Base-by-base conservation (phyloP, 441 rosid genomes). In the Populus trichocarpa region DNA sequence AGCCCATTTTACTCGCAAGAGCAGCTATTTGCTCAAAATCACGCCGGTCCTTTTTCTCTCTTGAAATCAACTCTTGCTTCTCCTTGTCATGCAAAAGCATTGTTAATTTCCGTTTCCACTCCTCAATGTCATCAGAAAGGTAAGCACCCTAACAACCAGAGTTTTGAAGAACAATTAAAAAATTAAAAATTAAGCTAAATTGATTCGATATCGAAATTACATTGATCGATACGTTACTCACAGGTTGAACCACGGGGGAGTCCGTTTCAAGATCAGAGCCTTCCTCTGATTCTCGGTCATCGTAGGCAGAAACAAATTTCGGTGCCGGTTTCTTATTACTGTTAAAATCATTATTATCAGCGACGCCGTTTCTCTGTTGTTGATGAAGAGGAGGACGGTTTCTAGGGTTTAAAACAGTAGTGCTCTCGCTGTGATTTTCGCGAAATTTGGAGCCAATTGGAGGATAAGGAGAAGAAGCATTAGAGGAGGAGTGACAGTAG, bases 1-100 rank as follows among this genome's bases (percentile, higher is more conserved):
- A 87, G 33, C 99, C 99, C 82, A 95, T 78, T 81, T 81, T 86
- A 71, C 88, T 85, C 25, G 98, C 99, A 69, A 93, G 77, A 81
- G 89, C 89, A 18, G 96, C 85, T 79, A 95, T 85, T 86, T 90
- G 90, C 78, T 89, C 94, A 85, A 88, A 95, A 78, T 92, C 90
- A 70, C 88, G 85, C 82, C 95, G 84, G 84, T 90, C 98, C 80
- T 89, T 95, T 83, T 90, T 93, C 78, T 95, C 99, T 88, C 93
- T 88, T 38, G 96, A 93, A 64, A 95, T 73, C 81, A 92, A 75
- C 83, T 95, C 99, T 79, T 90, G 97, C 83, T 85, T 88, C 35
- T 78, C 87, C 70, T 88, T 81, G 82, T 89, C 90, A 23, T 46
- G 75, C 83, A 91, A 76, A 75, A 93, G 92, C 85, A 79, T 74